phyloP scores from a whole-genome alignment of 192 early-diverging fungal species.

The Backusella morwellensis region DNA sequence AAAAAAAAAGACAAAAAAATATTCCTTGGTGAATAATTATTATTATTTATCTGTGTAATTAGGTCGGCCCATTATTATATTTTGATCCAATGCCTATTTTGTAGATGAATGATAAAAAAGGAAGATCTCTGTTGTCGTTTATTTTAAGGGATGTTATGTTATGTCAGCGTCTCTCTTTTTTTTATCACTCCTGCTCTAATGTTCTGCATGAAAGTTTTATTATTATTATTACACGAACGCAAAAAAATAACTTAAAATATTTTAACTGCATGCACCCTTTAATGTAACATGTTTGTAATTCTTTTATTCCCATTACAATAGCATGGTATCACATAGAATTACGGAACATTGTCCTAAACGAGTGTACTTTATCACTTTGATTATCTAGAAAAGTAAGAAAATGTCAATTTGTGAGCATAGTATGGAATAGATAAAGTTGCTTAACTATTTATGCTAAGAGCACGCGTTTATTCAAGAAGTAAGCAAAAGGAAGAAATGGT shows the following conservation, averaged over 20 bases:
- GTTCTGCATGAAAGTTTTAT: constrained; percentile 1
- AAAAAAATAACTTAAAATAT: constrained; percentile 4
- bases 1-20: constrained; percentile 6
- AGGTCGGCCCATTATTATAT: constrained; percentile 10
- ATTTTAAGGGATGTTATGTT: neutral
- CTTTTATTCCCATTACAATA: constrained; percentile 7
- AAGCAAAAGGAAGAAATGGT: neutral
- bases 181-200: neutral
- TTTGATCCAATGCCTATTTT: constrained; percentile 15
- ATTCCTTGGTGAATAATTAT: constrained; percentile 1
- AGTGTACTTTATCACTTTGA: neutral
- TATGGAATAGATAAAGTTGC: neutral
- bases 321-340: neutral
- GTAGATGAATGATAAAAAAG: constrained; percentile 2
- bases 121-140: constrained; percentile 9
- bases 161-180: neutral
- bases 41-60: constrained; percentile 1
- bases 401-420: neutral
- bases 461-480: neutral
- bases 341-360: neutral
- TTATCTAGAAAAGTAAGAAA: neutral
- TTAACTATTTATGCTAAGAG: neutral
- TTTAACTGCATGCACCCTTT: neutral
- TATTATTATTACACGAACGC: neutral
- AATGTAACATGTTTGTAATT: constrained; percentile 2